Conservation (phyloP, 352 stramenopile genomes). For the Phytophthora pini region DNA sequence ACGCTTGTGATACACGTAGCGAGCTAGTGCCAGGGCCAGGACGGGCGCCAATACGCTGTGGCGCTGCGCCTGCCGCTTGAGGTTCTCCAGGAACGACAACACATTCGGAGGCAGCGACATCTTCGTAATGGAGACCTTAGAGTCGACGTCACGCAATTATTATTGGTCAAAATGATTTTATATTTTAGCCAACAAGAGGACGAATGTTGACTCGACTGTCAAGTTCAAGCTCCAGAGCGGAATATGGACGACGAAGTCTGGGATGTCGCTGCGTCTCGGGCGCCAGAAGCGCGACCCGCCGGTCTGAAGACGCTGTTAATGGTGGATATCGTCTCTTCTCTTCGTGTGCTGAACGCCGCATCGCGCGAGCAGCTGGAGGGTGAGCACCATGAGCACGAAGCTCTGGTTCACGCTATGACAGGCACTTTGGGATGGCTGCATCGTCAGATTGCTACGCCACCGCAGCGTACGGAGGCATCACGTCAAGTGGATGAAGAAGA, state of each 20-base stretch:
- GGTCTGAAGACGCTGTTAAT: slow-evolving; percentile 18
- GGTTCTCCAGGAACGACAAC: slow-evolving; percentile 29
- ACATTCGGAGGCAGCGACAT: slow-evolving; percentile 20
- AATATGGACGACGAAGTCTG: slow-evolving; percentile 8
- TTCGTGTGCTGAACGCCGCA: slow-evolving; percentile 14
- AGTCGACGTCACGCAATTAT: not conserved
- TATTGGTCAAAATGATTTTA: slow-evolving; percentile 20
- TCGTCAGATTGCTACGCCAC: slow-evolving; percentile 5
- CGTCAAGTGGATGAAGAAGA: slow-evolving; percentile 8
- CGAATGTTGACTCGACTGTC: slow-evolving; percentile 11
- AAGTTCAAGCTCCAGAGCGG: slow-evolving; percentile 20
- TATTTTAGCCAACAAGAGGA: not conserved
- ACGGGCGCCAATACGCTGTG: slow-evolving; percentile 48
- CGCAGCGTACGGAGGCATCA: not conserved
- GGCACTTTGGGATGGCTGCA: slow-evolving; percentile 27
- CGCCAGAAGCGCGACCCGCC: not conserved
- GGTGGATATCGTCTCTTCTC: slow-evolving; percentile 15
- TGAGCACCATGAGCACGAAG: slow-evolving; percentile 10
- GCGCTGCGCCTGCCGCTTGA: slow-evolving; percentile 38
- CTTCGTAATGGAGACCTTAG: not conserved
- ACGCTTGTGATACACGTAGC: slow-evolving; percentile 55
- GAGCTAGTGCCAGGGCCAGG: slow-evolving; percentile 45
- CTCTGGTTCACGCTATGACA: slow-evolving; percentile 20
- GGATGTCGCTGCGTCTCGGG: not conserved
- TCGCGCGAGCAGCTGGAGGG: slow-evolving; percentile 7